Conservation (phyloP, 2,329 filamentous ascomycete species). For the Penicillium sp. region DNA sequence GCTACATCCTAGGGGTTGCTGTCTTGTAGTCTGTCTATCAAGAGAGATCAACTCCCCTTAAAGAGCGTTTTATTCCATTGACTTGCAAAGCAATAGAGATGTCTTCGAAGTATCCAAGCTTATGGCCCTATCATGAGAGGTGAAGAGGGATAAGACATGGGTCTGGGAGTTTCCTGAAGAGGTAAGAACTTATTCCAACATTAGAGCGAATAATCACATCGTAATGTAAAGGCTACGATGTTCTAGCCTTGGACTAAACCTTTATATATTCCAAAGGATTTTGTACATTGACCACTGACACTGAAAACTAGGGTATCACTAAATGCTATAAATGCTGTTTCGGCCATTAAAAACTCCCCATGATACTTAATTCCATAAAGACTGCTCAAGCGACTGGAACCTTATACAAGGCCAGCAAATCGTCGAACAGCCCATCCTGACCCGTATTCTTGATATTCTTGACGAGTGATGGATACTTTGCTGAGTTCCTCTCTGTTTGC, state of each 20-base stretch:
- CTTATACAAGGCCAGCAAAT: conserved; percentile 52
- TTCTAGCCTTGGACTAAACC: neutral
- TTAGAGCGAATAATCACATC: conserved; percentile 8
- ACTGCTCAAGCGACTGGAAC: neutral
- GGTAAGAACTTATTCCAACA: neutral
- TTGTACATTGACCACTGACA: conserved; percentile 4
- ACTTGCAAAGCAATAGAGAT: neutral
- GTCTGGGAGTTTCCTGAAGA: neutral
- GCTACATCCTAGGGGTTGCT: neutral
- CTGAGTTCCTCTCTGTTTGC: conserved; percentile 63
- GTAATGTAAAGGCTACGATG: neutral
- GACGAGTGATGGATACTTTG: conserved; percentile 72
- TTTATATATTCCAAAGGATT: neutral
- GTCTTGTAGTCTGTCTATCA: neutral
- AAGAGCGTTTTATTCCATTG: neutral
- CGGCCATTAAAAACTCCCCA: conserved; percentile 6
- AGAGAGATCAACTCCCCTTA: neutral
- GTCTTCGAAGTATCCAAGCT: neutral
- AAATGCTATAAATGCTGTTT: conserved; percentile 13
- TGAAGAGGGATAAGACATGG: neutral
- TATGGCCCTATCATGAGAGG: neutral
- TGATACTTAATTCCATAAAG: neutral
- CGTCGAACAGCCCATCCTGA: conserved; percentile 69
- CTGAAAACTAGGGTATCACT: conserved; percentile 26
- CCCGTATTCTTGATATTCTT: conserved; percentile 88